Evolutionary conservation across 2,329 filamentous ascomycete species (phyloP).

Genomic region (Ceratocystis lukuohia): DNA sequence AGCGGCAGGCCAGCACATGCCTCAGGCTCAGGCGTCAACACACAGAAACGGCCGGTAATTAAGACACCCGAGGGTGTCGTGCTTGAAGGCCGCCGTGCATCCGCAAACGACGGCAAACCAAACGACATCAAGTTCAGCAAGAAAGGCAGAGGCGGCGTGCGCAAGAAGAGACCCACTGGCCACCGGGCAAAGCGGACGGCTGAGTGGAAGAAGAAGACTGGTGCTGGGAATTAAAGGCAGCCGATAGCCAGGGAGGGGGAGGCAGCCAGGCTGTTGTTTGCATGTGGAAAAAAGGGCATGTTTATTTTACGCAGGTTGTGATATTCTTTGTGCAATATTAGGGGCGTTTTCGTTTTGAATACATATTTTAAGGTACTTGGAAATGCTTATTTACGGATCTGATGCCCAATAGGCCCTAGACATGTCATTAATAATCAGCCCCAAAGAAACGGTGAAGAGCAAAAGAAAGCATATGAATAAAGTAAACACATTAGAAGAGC

Average conservation of each 20-base stretch:
- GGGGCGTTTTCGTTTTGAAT: slow-evolving; percentile 8
- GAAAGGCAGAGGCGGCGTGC: slow-evolving; percentile 33
- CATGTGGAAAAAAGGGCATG: background rate
- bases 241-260: too few species aligned
- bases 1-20: slow-evolving; percentile 17
- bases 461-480: background rate
- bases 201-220: slow-evolving; percentile 34
- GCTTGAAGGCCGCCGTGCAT: slow-evolving; percentile 72
- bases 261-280: background rate
- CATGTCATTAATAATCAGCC: background rate
- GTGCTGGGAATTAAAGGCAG: slow-evolving; percentile 1
- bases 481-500: background rate
- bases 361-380: slow-evolving; percentile 2
- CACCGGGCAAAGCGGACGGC: slow-evolving; percentile 31
- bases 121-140: slow-evolving; percentile 48
- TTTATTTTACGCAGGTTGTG: background rate
- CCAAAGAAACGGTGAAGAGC: background rate
- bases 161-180: slow-evolving; percentile 29
- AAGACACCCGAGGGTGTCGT: slow-evolving; percentile 56
- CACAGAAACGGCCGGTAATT: slow-evolving; percentile 25
- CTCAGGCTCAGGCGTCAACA: slow-evolving; percentile 15
- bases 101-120: slow-evolving; percentile 48
- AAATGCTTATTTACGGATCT: background rate
- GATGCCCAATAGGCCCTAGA: too few species aligned
- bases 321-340: slow-evolving; percentile 1